Percentiles rank a stretch among this genome's conserved stretches.
Conservation (phyloP, 768 basidiomycete genomes). For the Collybia nuda region DNA sequence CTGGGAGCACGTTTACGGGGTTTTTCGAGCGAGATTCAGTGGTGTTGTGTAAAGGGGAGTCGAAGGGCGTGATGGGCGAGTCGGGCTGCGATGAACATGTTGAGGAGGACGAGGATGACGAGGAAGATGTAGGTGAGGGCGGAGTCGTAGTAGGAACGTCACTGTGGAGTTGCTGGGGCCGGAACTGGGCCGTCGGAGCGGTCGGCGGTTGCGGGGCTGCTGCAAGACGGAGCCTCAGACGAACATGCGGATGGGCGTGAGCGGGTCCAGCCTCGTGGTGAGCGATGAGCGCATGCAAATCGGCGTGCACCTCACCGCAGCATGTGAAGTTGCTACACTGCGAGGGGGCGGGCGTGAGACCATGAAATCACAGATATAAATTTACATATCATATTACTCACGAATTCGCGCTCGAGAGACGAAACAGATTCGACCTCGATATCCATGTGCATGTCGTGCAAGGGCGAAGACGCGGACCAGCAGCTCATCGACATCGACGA, state of each 20-base stretch:
- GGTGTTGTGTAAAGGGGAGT: neutral
- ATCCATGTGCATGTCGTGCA: no score
- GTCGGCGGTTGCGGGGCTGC: neutral
- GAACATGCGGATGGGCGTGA: neutral
- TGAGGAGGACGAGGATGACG: constrained; percentile 7
- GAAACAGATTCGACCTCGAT: neutral
- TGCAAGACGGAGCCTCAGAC: neutral
- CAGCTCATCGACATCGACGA: no score
- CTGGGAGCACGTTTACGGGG: neutral
- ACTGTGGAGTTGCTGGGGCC: constrained; percentile 14
- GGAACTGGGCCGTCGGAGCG: no score
- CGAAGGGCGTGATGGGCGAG: constrained; percentile 2
- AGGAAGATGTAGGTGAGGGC: constrained; percentile 3
- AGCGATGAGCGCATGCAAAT: constrained; percentile 45
- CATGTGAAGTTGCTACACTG: constrained; percentile 37
- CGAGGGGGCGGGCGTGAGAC: neutral
- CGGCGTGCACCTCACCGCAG: constrained; percentile 38
- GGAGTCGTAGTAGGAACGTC: neutral
- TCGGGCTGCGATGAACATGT: neutral
- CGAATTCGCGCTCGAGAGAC: constrained; percentile 15
- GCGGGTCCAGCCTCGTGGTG: constrained; percentile 32
- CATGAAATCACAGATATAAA: no score
- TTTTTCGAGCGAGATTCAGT: neutral
- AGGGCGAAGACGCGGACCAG: no score
- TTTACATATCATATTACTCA: no score